These are phyloP conservation scores for Pseudogymnoascus sp. DNA, from an alignment of 2,329 filamentous ascomycete species.

Conservation along the genomic window DNA sequence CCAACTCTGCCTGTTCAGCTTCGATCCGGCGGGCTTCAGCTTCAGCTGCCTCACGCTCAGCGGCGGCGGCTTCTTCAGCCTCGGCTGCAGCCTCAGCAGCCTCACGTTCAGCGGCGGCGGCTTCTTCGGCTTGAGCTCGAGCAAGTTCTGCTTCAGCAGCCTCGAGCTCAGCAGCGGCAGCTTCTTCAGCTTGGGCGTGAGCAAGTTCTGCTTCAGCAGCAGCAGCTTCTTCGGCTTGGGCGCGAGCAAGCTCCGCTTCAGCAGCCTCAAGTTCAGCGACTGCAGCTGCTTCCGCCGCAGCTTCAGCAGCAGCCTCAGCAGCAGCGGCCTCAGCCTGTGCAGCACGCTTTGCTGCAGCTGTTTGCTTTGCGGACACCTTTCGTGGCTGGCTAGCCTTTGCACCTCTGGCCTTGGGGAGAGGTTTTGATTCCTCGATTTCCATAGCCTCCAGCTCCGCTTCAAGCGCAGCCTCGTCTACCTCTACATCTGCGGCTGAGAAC, in stretches of 20 bases:
- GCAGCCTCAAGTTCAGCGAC: conserved; percentile 10
- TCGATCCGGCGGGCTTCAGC: neutral
- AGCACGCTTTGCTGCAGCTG: conserved; percentile 21
- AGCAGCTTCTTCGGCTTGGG: neutral
- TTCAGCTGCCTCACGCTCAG: neutral
- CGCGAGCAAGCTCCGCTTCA: neutral
- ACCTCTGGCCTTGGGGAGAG: conserved; percentile 22
- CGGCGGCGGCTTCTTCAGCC: neutral
- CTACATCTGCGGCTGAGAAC: conserved; percentile 18
- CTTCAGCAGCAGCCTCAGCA: conserved; percentile 6
- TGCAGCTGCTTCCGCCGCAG: neutral
- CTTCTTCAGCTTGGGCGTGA: neutral
- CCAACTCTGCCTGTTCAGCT: neutral
- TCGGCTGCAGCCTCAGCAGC: neutral
- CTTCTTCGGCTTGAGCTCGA: neutral
- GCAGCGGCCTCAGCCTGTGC: conserved; percentile 17
- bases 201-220: conserved; percentile 1
- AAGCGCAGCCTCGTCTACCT: conserved; percentile 24
- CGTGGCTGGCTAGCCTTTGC: conserved; percentile 24
- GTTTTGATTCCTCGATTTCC: conserved; percentile 21
- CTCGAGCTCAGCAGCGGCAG: neutral
- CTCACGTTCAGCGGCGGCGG: conserved; percentile 7
- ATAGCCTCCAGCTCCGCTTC: conserved; percentile 26
- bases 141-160: neutral
- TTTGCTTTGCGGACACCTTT: conserved; percentile 25